phyloP scores from a whole-genome alignment of 2,329 filamentous ascomycete genomes.

The Chaetothyriales sp. region DNA sequence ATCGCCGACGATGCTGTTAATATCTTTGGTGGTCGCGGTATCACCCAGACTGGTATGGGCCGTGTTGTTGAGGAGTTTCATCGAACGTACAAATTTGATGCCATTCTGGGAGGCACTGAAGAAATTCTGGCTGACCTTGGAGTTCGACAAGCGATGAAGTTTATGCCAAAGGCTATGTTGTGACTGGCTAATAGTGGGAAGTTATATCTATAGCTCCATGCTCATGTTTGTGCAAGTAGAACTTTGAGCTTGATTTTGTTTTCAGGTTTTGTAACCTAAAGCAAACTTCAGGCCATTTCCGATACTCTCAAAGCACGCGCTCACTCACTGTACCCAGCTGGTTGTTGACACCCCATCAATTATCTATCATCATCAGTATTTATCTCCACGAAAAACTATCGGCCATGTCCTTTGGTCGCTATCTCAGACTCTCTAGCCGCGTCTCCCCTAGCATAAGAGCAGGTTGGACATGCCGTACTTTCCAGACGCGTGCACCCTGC shows the following conservation, averaged over 20 bases:
- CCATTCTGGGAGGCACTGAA: conserved; percentile 55
- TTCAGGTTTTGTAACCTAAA: too few relatives aligned
- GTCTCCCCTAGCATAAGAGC: not conserved
- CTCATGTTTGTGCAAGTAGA: not conserved
- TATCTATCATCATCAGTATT: too few relatives aligned
- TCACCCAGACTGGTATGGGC: conserved; percentile 54
- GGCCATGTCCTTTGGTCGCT: not conserved
- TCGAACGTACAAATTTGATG: conserved; percentile 45
- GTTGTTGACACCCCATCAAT: too few relatives aligned
- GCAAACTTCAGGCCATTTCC: too few relatives aligned
- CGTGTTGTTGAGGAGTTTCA: conserved; percentile 53
- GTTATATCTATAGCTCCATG: not conserved
- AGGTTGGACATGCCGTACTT: not conserved
- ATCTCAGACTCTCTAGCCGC: not conserved
- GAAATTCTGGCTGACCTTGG: conserved; percentile 58
- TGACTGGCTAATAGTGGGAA: conserved; percentile 21
- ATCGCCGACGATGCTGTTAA: conserved; percentile 55
- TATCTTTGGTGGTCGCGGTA: conserved; percentile 60
- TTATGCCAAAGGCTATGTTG: conserved; percentile 71
- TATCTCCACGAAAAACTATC: not conserved
- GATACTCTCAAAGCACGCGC: too few relatives aligned
- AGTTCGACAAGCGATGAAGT: conserved; percentile 60
- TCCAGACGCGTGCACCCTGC: not conserved
- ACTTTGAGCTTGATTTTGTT: too few relatives aligned
- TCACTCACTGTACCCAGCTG: too few relatives aligned